phyloP scores from a whole-genome alignment of 148 eudicot genomes.

The Camellia granthamiana region DNA sequence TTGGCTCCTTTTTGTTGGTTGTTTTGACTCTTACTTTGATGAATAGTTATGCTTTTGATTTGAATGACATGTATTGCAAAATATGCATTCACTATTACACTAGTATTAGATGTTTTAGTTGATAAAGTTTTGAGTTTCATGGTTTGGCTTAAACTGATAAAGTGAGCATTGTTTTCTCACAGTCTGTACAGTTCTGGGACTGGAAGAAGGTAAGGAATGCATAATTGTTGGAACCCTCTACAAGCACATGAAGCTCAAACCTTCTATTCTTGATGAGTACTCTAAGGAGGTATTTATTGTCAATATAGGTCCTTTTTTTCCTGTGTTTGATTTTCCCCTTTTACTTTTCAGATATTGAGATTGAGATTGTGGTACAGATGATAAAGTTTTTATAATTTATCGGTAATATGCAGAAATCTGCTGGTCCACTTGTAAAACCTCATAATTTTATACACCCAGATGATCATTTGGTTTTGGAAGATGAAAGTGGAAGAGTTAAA shows the following conservation, averaged over 20 bases:
- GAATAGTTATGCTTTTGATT: neutral
- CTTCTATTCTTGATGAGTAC: constrained; percentile 84
- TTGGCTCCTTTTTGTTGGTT: neutral
- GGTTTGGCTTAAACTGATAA: neutral
- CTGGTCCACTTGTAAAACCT: constrained; percentile 66
- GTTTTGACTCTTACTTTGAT: neutral
- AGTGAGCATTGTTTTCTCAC: constrained; percentile 21
- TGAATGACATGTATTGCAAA: neutral
- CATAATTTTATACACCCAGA: constrained; percentile 80
- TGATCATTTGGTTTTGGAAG: constrained; percentile 84
- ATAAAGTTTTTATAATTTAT: constrained; percentile 5
- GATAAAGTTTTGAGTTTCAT: constrained; percentile 21
- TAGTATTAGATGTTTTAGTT: neutral
- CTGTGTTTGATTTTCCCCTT: neutral
- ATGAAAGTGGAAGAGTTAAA: constrained; percentile 94
- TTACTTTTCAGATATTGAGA: neutral
- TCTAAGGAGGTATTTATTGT: constrained; percentile 69
- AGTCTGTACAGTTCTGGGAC: constrained; percentile 78
- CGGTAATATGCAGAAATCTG: constrained; percentile 56
- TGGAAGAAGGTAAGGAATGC: constrained; percentile 82
- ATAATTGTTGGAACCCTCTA: constrained; percentile 89
- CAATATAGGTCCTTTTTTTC: neutral
- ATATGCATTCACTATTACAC: neutral
- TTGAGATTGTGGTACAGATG: neutral
- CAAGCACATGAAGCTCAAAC: constrained; percentile 96